Conservation (phyloP, 768 basidiomycete species). For the Lanmaoa pseudosensibilis region DNA sequence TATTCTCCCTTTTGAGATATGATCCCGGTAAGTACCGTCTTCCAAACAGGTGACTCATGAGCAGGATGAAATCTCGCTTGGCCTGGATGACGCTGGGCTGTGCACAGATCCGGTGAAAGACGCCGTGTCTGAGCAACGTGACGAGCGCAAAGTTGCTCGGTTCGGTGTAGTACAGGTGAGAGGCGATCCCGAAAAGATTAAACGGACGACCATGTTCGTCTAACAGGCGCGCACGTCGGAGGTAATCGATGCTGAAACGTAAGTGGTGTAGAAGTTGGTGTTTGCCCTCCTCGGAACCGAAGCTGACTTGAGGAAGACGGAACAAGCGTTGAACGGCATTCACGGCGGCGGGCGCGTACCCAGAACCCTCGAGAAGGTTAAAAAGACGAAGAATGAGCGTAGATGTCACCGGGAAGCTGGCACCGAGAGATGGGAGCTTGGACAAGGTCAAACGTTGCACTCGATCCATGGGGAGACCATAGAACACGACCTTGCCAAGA, state of each 20-base stretch:
- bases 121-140: slow-evolving; percentile 53
- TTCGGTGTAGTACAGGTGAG: slow-evolving; percentile 63
- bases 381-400: slow-evolving; percentile 65
- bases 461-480: slow-evolving; percentile 61
- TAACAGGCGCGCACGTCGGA: slow-evolving; percentile 56
- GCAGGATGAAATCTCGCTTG: slow-evolving; percentile 48
- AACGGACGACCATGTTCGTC: slow-evolving; percentile 55
- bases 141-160: slow-evolving; percentile 71
- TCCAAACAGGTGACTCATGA: slow-evolving; percentile 68
- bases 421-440: slow-evolving; percentile 58
- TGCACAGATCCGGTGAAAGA: slow-evolving; percentile 56
- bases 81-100: slow-evolving; percentile 41
- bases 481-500: slow-evolving; percentile 71
- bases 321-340: slow-evolving; percentile 53
- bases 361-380: slow-evolving; percentile 63
- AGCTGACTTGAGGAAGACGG: slow-evolving; percentile 57
- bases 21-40: slow-evolving; percentile 52
- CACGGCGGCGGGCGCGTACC: slow-evolving; percentile 47
- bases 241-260: slow-evolving; percentile 70
- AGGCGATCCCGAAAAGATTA: slow-evolving; percentile 53
- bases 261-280: slow-evolving; percentile 64
- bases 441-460: slow-evolving; percentile 66
- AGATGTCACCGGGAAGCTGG: slow-evolving; percentile 65
- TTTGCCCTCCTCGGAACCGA: slow-evolving; percentile 53
- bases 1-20: slow-evolving; percentile 39